These are phyloP conservation scores for Sordariomycetes sp. DNA, from an alignment of 2,329 filamentous ascomycete genomes.

Conservation along the genomic window DNA sequence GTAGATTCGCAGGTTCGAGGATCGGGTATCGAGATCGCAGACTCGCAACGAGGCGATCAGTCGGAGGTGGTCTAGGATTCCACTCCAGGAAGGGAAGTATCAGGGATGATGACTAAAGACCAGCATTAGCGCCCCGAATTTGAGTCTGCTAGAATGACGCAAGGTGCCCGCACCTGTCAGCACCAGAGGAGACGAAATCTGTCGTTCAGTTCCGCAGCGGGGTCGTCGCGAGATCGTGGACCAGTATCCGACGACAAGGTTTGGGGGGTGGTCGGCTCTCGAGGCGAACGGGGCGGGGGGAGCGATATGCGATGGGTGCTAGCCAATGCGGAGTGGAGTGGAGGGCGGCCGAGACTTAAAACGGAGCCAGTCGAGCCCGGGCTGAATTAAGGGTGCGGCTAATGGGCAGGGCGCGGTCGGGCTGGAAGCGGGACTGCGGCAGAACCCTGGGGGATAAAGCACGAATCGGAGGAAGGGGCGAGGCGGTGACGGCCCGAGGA, in stretches of 20 bases:
- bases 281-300: neutral
- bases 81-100: neutral
- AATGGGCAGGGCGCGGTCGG: neutral
- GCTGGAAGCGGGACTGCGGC: neutral
- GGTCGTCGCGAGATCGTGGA: neutral
- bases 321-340: neutral
- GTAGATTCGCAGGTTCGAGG: neutral
- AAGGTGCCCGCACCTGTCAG: neutral
- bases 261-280: neutral
- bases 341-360: neutral
- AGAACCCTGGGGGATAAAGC: neutral
- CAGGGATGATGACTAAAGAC: neutral
- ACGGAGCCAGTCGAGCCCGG: neutral
- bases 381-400: neutral
- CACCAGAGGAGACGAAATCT: neutral
- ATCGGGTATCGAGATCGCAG: neutral
- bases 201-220: neutral
- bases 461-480: neutral
- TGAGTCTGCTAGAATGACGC: neutral
- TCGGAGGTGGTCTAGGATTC: neutral
- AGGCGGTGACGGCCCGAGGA: neutral
- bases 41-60: neutral
- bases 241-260: neutral
- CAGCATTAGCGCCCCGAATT: neutral
- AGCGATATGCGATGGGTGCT: neutral